phyloP scores from a whole-genome alignment of 2,329 filamentous ascomycete genomes.

The Sphaerostilbella broomeana region DNA sequence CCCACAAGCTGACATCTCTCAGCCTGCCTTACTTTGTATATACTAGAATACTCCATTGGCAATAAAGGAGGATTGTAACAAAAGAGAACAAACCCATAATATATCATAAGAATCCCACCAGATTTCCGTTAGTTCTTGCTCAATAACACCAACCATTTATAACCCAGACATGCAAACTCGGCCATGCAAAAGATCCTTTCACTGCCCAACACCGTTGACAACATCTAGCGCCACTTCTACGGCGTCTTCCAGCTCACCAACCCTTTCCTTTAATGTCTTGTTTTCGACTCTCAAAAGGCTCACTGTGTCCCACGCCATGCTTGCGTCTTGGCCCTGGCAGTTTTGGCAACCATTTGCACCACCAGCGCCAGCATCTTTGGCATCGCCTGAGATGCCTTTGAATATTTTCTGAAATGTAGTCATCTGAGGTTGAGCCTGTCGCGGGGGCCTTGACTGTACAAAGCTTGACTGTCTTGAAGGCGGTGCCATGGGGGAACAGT shows the following conservation, averaged over 20 bases:
- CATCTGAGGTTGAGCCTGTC: constrained; percentile 28
- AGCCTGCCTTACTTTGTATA: no score
- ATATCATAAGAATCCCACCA: not conserved
- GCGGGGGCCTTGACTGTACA: constrained; percentile 26
- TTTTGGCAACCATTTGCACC: constrained; percentile 40
- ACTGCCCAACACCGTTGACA: constrained; percentile 49
- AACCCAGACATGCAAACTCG: constrained; percentile 11
- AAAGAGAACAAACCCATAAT: constrained; percentile 8
- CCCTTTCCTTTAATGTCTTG: constrained; percentile 51
- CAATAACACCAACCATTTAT: constrained; percentile 11
- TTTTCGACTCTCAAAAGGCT: constrained; percentile 56
- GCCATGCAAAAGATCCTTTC: constrained; percentile 15
- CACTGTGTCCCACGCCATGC: constrained; percentile 60
- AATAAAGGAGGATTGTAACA: no score
- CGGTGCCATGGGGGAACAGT: constrained; percentile 15
- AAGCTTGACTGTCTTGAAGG: constrained; percentile 21
- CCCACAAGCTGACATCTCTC: no score
- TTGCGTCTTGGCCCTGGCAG: constrained; percentile 51
- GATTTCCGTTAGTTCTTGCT: constrained; percentile 5
- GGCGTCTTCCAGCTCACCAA: constrained; percentile 51
- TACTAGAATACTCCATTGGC: no score
- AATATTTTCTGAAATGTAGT: constrained; percentile 37
- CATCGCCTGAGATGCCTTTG: constrained; percentile 35
- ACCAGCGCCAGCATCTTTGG: constrained; percentile 17
- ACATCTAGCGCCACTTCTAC: constrained; percentile 56